Conservation (phyloP, 441 rosid genomes). For the Pelargonium cotyledonis region DNA sequence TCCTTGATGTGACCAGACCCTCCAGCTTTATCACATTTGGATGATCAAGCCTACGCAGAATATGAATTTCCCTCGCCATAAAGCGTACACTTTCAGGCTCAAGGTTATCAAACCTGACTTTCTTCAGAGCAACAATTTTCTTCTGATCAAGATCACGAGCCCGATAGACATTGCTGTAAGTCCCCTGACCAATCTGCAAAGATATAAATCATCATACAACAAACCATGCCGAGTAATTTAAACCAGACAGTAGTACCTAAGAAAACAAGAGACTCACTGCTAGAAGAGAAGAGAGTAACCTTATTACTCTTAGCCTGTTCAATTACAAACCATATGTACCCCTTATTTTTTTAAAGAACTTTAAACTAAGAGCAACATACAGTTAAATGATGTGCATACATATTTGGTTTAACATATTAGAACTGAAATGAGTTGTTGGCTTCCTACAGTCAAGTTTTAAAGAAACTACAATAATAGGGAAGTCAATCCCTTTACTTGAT, state of each 20-base stretch:
- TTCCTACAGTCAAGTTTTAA: too few relatives aligned
- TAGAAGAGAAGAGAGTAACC: too few relatives aligned
- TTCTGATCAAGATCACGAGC: conserved; percentile 90
- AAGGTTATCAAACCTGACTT: conserved; percentile 86
- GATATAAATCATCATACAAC: conserved; percentile 16
- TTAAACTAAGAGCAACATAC: too few relatives aligned
- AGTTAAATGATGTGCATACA: too few relatives aligned
- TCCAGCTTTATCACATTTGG: conserved; percentile 87
- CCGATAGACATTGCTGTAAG: conserved; percentile 91
- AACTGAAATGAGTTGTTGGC: too few relatives aligned
- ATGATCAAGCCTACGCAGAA: conserved; percentile 90
- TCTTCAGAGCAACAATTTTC: conserved; percentile 94
- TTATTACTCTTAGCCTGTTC: too few relatives aligned
- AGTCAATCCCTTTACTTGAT: too few relatives aligned
- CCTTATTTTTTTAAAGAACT: too few relatives aligned
- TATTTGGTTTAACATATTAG: too few relatives aligned
- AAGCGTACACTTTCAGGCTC: too few relatives aligned
- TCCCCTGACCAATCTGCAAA: conserved; percentile 97
- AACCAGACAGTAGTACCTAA: conserved; percentile 6
- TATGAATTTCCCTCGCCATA: conserved; percentile 98
- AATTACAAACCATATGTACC: too few relatives aligned
- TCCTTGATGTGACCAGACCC: conserved; percentile 95
- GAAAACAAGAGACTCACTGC: background rate
- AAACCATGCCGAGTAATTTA: conserved; percentile 11
- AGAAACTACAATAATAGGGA: too few relatives aligned